Conservation (phyloP, 2,329 filamentous ascomycete genomes). For the Venturia aucupariae region DNA sequence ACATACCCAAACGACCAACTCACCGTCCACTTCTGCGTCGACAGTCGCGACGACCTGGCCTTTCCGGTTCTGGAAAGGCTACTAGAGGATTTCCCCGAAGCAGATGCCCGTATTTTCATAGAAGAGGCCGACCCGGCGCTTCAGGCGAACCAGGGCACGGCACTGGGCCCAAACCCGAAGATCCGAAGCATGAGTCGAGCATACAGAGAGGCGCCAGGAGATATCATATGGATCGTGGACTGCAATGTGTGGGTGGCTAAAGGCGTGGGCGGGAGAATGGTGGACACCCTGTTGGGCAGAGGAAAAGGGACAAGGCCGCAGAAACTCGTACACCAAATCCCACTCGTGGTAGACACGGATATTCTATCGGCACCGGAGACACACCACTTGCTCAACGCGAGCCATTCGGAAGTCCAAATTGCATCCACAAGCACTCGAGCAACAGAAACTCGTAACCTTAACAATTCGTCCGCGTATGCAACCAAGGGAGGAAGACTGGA, state of each 20-base stretch:
- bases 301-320: slow-evolving; percentile 41
- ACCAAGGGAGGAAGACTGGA: slow-evolving; percentile 73
- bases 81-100: slow-evolving; percentile 60
- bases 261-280: slow-evolving; percentile 76
- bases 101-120: slow-evolving; percentile 64
- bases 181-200: slow-evolving; percentile 92
- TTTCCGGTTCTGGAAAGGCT: slow-evolving; percentile 64
- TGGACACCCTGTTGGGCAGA: slow-evolving; percentile 72
- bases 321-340: slow-evolving; percentile 94
- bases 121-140: slow-evolving; percentile 74
- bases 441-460: neutral
- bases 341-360: slow-evolving; percentile 68
- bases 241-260: slow-evolving; percentile 89
- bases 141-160: slow-evolving; percentile 35
- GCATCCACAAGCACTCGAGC: slow-evolving; percentile 19
- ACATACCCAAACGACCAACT: slow-evolving; percentile 68
- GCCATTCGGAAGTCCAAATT: slow-evolving; percentile 8
- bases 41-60: slow-evolving; percentile 64
- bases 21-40: slow-evolving; percentile 74
- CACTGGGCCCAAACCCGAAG: slow-evolving; percentile 91
- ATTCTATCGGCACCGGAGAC: neutral
- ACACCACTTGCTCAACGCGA: neutral
- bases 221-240: slow-evolving; percentile 90
- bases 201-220: slow-evolving; percentile 78
- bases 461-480: slow-evolving; percentile 15